phyloP scores from a whole-genome alignment of 371 early-diverging fungal genomes.

The Mucor saturninus region DNA sequence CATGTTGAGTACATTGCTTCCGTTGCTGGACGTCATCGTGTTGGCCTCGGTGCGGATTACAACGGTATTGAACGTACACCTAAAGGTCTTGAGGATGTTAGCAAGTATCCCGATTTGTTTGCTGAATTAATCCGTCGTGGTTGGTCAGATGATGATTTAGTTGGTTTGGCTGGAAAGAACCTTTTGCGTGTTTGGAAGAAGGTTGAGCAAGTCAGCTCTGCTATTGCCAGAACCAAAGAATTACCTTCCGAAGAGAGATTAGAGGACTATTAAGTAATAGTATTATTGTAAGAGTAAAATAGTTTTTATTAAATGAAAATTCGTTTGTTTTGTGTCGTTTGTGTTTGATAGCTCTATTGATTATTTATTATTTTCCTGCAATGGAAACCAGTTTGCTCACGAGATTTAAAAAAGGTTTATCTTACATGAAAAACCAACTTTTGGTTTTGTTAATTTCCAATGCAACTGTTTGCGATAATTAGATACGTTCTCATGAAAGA shows the following conservation, averaged over 20 bases:
- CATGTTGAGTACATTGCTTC: conserved; percentile 64
- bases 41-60: conserved; percentile 73
- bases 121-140: conserved; percentile 65
- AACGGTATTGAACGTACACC: conserved; percentile 64
- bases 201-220: conserved; percentile 49
- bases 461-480: too few species aligned
- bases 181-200: conserved; percentile 54
- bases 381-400: too few species aligned
- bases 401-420: too few species aligned
- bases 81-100: conserved; percentile 66
- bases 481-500: too few species aligned
- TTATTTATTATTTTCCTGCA: too few species aligned
- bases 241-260: conserved; percentile 42
- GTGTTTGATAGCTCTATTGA: too few species aligned
- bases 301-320: too few species aligned
- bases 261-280: conserved; percentile 10
- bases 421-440: too few species aligned
- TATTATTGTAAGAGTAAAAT: too few species aligned
- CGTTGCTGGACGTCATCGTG: conserved; percentile 58
- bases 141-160: conserved; percentile 59
- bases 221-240: conserved; percentile 26
- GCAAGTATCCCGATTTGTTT: conserved; percentile 66
- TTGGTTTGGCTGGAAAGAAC: conserved; percentile 62
- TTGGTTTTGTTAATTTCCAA: too few species aligned
- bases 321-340: too few species aligned